A percentile compares a stretch with the other conserved stretches of the same genome.
phyloP scores from a whole-genome alignment of 768 basidiomycete species.

The Kwoniella shandongensis region DNA sequence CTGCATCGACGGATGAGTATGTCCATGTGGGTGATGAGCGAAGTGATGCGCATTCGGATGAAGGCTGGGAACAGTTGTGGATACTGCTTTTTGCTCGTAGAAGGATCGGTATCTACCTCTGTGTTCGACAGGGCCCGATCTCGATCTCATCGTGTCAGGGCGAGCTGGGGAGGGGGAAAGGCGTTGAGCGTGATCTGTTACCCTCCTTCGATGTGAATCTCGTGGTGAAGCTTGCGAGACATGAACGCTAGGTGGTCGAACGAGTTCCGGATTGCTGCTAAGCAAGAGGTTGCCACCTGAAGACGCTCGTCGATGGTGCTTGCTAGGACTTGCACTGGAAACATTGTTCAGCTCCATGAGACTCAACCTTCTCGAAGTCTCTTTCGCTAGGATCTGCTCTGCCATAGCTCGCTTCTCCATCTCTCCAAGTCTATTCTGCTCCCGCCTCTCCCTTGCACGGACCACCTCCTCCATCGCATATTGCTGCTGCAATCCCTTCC shows the following conservation, averaged over 20 bases:
- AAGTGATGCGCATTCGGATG: constrained; percentile 11
- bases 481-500: constrained; percentile 9
- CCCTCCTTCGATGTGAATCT: background rate
- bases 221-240: background rate
- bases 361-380: constrained; percentile 7
- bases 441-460: constrained; percentile 26
- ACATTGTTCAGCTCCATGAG: constrained; percentile 7
- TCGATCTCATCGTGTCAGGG: constrained; percentile 6
- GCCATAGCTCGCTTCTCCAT: constrained; percentile 28
- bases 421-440: constrained; percentile 23
- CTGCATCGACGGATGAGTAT: constrained; percentile 4
- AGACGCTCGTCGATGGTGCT: background rate
- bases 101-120: constrained; percentile 24
- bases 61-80: constrained; percentile 6
- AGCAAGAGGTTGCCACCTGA: background rate
- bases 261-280: constrained; percentile 7
- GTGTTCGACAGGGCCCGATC: constrained; percentile 1
- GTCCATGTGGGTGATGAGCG: background rate
- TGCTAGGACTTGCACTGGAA: background rate
- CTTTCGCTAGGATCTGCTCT: constrained; percentile 17
- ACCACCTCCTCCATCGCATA: constrained; percentile 30
- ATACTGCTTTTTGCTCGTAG: constrained; percentile 23
- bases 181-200: background rate
- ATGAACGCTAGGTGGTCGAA: constrained; percentile 11
- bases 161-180: constrained; percentile 1